Evolutionary conservation across 305 asterid genomes (phyloP).

Genomic region (Solanum hybrid): DNA sequence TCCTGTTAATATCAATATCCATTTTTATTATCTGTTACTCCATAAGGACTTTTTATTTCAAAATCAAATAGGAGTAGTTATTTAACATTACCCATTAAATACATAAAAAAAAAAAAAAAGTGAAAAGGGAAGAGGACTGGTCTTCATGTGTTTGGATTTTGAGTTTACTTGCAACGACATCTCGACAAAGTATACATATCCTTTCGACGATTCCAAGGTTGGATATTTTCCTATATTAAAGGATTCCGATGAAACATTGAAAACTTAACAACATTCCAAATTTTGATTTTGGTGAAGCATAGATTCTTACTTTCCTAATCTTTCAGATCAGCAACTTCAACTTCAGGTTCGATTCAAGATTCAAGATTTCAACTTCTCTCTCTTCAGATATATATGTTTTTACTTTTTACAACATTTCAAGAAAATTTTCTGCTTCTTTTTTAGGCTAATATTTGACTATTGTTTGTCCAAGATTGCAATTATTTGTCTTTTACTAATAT

Average conservation of each 20-base stretch:
- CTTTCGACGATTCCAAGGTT: constrained; percentile 3
- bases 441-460: not conserved
- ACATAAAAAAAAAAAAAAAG: not conserved
- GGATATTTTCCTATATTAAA: not conserved
- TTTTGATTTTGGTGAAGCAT: not conserved
- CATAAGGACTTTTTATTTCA: not conserved
- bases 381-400: not conserved
- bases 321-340: constrained; percentile 1
- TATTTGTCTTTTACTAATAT: not conserved
- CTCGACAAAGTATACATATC: not conserved
- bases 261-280: not conserved
- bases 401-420: not conserved
- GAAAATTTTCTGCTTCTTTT: not conserved
- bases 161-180: constrained; percentile 1
- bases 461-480: not conserved
- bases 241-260: not conserved
- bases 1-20: not conserved
- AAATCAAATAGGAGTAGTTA: not conserved
- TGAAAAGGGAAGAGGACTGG: not conserved
- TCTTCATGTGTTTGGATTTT: not conserved
- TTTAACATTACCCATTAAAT: not conserved
- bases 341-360: not conserved
- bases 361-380: not conserved
- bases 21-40: not conserved
- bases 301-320: not conserved